Conservation (phyloP, 345 rosid genomes). For the Salix viminalis region DNA sequence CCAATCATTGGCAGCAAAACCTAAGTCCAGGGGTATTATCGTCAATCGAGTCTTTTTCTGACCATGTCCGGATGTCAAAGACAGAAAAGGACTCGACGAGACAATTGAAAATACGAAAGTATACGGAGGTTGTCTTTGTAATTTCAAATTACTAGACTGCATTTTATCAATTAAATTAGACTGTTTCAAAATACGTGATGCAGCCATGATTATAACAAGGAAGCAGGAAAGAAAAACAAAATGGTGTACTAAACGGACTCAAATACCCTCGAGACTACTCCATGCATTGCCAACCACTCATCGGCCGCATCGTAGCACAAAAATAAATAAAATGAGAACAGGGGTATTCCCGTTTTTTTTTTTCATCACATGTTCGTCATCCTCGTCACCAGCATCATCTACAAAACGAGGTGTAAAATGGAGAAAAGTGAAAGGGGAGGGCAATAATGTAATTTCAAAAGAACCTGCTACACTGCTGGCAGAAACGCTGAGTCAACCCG, state of each 20-base stretch:
- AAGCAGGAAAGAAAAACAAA: constrained; percentile 1
- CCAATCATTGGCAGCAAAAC: constrained; percentile 1
- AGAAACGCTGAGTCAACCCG: constrained; percentile 93
- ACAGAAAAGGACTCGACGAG: not conserved
- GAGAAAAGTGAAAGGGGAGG: constrained; percentile 19
- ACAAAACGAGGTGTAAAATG: not conserved
- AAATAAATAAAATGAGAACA: not conserved
- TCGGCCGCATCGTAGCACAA: not conserved
- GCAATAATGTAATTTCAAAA: constrained; percentile 20
- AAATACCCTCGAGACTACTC: constrained; percentile 52
- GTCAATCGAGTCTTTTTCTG: not conserved
- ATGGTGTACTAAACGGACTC: constrained; percentile 14
- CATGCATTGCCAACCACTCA: constrained; percentile 37
- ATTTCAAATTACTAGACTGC: too few species aligned
- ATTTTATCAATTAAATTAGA: too few species aligned
- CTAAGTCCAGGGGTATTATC: too few species aligned
- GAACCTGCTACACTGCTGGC: constrained; percentile 99
- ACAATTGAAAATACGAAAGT: not conserved
- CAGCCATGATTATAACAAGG: not conserved
- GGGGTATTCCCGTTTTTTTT: constrained; percentile 35
- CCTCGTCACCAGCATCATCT: not conserved
- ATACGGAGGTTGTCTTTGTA: too few species aligned
- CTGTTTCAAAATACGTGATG: too few species aligned
- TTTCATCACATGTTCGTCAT: not conserved
- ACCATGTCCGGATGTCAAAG: not conserved